Evolutionary conservation across 768 basidiomycete genomes (phyloP).

Genomic region (Phanerochaete carnosa): DNA sequence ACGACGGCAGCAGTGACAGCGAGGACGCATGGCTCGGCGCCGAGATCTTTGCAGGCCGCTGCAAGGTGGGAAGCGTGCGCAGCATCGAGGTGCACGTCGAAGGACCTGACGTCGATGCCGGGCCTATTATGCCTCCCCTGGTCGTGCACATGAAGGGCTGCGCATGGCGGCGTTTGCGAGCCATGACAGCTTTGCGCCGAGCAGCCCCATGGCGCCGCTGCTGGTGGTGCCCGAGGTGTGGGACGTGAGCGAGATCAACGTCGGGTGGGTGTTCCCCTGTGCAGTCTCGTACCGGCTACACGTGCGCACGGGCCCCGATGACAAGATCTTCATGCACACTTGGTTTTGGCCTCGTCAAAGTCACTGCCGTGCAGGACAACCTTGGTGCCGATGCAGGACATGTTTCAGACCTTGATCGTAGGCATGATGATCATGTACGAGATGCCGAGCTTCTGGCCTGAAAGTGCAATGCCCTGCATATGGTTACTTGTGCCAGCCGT

Average conservation of each 20-base stretch:
- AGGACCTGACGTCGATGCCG: not conserved
- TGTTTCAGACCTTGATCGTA: conserved; percentile 92
- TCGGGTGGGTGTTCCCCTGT: conserved; percentile 69
- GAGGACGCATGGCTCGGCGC: conserved; percentile 17
- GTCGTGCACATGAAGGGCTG: not conserved
- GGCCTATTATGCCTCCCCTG: not conserved
- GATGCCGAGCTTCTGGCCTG: conserved; percentile 79
- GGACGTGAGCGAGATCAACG: conserved; percentile 71
- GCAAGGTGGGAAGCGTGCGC: conserved; percentile 8
- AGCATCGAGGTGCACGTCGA: conserved; percentile 11
- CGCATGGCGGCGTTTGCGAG: not conserved
- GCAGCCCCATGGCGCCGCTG: conserved; percentile 7
- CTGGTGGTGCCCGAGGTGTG: conserved; percentile 22
- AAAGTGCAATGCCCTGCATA: conserved; percentile 96
- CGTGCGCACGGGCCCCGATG: conserved; percentile 63
- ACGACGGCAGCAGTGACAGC: not conserved
- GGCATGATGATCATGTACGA: conserved; percentile 99
- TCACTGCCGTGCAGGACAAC: conserved; percentile 89
- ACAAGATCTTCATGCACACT: conserved; percentile 85
- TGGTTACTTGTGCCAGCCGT: conserved; percentile 75
- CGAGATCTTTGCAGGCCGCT: conserved; percentile 11
- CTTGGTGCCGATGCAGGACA: conserved; percentile 91
- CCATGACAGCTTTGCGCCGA: not conserved
- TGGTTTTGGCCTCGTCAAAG: conserved; percentile 94
- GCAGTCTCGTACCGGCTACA: conserved; percentile 74